Conservation (phyloP, 2,329 filamentous ascomycete species). For the Epichloe aotearoae region DNA sequence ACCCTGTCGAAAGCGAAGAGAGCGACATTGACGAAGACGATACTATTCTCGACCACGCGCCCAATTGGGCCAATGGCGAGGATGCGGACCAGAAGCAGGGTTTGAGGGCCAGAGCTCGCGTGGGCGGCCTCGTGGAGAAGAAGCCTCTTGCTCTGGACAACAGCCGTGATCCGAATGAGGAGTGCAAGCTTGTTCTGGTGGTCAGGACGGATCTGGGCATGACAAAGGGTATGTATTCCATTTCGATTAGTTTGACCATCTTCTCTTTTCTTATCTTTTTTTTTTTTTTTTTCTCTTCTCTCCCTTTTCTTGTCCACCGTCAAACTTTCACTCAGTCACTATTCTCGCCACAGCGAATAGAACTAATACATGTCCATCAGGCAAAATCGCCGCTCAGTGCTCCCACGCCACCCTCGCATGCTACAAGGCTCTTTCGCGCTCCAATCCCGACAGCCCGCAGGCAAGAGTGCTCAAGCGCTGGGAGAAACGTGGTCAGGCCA, state of each 20-base stretch:
- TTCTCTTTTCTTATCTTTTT: background rate
- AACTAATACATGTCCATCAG: constrained; percentile 28
- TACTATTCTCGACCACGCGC: constrained; percentile 48
- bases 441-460: constrained; percentile 39
- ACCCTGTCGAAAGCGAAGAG: constrained; percentile 56
- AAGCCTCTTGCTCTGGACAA: constrained; percentile 19
- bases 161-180: constrained; percentile 41
- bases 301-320: background rate
- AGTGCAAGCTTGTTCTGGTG: constrained; percentile 88
- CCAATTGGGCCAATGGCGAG: constrained; percentile 51
- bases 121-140: constrained; percentile 11
- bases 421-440: constrained; percentile 67
- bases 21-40: constrained; percentile 53
- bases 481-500: constrained; percentile 79
- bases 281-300: no score
- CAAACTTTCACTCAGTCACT: no score
- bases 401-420: constrained; percentile 93
- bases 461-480: constrained; percentile 63
- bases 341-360: background rate
- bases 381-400: constrained; percentile 94
- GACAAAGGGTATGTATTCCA: constrained; percentile 65
- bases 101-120: constrained; percentile 20
- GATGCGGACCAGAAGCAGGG: constrained; percentile 48
- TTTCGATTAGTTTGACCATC: background rate
- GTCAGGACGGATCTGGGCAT: constrained; percentile 92